Evolutionary conservation across 2,329 filamentous ascomycete species (phyloP).

Genomic region (Fusarium denticulatum): DNA sequence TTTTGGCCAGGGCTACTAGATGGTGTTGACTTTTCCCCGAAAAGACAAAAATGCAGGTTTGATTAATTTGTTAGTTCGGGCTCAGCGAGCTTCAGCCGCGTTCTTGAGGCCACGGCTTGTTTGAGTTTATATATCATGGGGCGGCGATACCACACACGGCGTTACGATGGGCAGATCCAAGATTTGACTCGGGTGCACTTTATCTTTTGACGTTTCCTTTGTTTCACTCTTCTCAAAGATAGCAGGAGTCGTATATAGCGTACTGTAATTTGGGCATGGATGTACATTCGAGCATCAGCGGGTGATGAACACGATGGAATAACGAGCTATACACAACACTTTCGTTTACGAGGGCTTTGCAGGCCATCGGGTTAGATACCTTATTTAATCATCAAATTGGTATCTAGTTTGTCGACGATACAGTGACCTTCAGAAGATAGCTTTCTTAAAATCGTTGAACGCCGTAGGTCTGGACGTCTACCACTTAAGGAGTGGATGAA

Average conservation of each 20-base stretch:
- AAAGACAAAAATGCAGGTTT: conserved; percentile 2
- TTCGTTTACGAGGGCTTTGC: conserved; percentile 33
- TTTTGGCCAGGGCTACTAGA: conserved; percentile 51
- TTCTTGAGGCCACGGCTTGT: conserved; percentile 10
- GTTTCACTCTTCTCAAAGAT: conserved; percentile 14
- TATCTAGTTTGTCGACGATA: not conserved
- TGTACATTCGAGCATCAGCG: conserved; percentile 13
- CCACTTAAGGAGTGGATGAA: not conserved
- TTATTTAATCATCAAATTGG: conserved; percentile 28
- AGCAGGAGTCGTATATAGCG: conserved; percentile 21
- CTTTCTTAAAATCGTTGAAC: not conserved
- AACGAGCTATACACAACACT: conserved; percentile 28
- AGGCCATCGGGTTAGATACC: conserved; percentile 10
- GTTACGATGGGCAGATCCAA: conserved; percentile 22
- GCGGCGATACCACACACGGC: conserved; percentile 37
- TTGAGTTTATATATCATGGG: conserved; percentile 18
- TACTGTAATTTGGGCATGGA: conserved; percentile 20
- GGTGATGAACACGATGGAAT: conserved; percentile 18
- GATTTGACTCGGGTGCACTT: conserved; percentile 25
- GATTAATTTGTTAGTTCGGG: conserved; percentile 22
- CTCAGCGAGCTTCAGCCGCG: conserved; percentile 13
- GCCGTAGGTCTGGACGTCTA: not conserved
- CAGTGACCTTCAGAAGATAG: not conserved
- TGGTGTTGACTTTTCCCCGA: not conserved
- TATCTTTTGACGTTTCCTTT: conserved; percentile 19